Evolutionary conservation across 257 asterid genomes (phyloP).

Genomic region (Catharanthus roseus): DNA sequence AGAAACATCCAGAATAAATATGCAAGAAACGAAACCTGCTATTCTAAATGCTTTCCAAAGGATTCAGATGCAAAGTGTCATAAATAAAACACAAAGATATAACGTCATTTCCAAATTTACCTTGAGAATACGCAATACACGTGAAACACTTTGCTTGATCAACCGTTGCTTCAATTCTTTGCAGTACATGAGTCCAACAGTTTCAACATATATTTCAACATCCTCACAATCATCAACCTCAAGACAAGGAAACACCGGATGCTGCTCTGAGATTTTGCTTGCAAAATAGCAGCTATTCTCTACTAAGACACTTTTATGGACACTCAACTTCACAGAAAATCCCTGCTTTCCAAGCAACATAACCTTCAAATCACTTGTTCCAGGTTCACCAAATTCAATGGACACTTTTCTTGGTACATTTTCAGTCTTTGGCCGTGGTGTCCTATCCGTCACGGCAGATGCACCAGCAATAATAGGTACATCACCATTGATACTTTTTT

Average conservation of each 20-base stretch:
- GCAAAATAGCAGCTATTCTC: slow-evolving; percentile 68
- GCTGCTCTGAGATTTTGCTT: slow-evolving; percentile 41
- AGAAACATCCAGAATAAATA: too few relatives aligned
- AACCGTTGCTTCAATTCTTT: slow-evolving; percentile 77
- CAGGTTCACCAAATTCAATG: slow-evolving; percentile 89
- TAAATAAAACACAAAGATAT: neutral
- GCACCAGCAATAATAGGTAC: slow-evolving; percentile 31
- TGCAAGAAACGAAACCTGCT: neutral
- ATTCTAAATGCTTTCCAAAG: neutral
- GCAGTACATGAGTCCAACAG: slow-evolving; percentile 92
- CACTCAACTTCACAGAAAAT: slow-evolving; percentile 75
- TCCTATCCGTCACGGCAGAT: slow-evolving; percentile 36
- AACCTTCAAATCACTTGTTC: slow-evolving; percentile 77
- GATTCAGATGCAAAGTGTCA: slow-evolving; percentile 2
- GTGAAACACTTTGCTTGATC: slow-evolving; percentile 80
- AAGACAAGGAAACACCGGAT: slow-evolving; percentile 65
- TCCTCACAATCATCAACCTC: slow-evolving; percentile 89
- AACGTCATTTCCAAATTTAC: slow-evolving; percentile 28
- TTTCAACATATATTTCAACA: slow-evolving; percentile 86
- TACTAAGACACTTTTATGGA: slow-evolving; percentile 56
- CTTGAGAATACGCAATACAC: slow-evolving; percentile 82
- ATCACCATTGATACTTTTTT: slow-evolving; percentile 34
- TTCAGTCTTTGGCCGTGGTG: slow-evolving; percentile 48
- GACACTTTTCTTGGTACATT: slow-evolving; percentile 63
- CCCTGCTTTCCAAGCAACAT: slow-evolving; percentile 79